phyloP scores from a whole-genome alignment of 768 basidiomycete genomes.

The Kondoa malvinella region DNA sequence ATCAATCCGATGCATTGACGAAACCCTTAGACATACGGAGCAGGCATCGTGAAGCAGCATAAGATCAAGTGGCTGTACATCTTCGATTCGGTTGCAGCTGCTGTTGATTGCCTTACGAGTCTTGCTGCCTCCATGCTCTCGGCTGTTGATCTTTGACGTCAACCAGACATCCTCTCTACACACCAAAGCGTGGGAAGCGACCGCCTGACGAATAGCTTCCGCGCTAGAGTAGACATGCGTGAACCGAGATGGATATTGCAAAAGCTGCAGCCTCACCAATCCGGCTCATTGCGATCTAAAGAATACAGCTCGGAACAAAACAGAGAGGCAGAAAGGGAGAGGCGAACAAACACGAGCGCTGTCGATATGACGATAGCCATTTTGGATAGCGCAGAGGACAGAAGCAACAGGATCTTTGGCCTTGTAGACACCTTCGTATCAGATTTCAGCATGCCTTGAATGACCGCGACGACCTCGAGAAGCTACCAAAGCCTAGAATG shows the following conservation, averaged over 20 bases:
- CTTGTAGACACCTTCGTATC: constrained; percentile 10
- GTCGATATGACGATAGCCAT: constrained; percentile 18
- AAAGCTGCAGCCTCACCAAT: too few species aligned
- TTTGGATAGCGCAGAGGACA: constrained; percentile 8
- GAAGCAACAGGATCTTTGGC: constrained; percentile 5
- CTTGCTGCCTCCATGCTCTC: too few species aligned
- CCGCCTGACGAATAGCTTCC: too few species aligned
- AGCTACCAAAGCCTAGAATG: neutral
- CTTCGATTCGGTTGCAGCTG: too few species aligned
- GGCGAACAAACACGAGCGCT: constrained; percentile 3
- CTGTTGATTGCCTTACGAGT: too few species aligned
- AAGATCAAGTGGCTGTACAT: neutral
- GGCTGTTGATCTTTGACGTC: too few species aligned
- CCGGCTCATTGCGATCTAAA: neutral
- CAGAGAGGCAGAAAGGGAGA: neutral
- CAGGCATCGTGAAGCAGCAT: neutral
- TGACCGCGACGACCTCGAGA: neutral
- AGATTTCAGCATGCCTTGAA: neutral
- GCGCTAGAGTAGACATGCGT: too few species aligned
- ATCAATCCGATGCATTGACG: too few species aligned
- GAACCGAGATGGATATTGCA: too few species aligned
- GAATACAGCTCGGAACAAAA: neutral
- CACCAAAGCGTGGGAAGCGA: too few species aligned
- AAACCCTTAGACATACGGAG: too few species aligned
- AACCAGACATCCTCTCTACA: too few species aligned